Evolutionary conservation across 1,139 yeast genomes (phyloP).

Genomic region (Candida sojae): DNA sequence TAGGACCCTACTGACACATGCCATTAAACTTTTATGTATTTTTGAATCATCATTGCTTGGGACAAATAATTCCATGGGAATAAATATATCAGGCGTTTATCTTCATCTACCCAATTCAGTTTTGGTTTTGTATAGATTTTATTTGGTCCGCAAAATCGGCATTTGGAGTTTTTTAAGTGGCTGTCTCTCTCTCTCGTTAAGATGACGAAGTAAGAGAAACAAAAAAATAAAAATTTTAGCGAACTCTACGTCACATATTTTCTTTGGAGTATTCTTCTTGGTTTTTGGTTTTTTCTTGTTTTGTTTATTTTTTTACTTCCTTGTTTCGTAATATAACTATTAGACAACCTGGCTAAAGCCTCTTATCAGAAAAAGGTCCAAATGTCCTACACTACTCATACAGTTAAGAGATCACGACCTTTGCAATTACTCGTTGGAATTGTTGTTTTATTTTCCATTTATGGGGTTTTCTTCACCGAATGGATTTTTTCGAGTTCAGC

Average conservation of each 20-base stretch:
- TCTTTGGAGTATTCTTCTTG: too few species aligned
- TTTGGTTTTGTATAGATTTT: neutral
- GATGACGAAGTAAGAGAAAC: neutral
- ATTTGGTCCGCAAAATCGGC: slow-evolving; percentile 1
- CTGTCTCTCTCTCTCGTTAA: neutral
- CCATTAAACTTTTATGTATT: too few species aligned
- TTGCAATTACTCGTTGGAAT: slow-evolving; percentile 11
- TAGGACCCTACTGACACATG: neutral
- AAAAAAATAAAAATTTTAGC: neutral
- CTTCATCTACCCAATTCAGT: too few species aligned
- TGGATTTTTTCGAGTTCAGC: slow-evolving; percentile 5
- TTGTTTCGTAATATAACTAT: neutral
- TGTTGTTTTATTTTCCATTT: slow-evolving; percentile 8
- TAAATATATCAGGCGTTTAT: too few species aligned
- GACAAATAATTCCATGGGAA: too few species aligned
- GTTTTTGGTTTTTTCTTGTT: neutral
- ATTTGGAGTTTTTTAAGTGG: neutral
- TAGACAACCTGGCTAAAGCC: too few species aligned
- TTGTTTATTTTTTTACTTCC: neutral
- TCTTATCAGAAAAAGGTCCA: neutral
- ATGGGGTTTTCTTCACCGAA: slow-evolving; percentile 8
- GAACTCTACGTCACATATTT: too few species aligned
- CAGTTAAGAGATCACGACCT: slow-evolving; percentile 13
- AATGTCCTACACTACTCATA: slow-evolving; percentile 8
- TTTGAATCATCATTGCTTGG: too few species aligned